Base-by-base conservation (phyloP, 1,139 yeast species). In the Geotrichum bryndzae region DNA sequence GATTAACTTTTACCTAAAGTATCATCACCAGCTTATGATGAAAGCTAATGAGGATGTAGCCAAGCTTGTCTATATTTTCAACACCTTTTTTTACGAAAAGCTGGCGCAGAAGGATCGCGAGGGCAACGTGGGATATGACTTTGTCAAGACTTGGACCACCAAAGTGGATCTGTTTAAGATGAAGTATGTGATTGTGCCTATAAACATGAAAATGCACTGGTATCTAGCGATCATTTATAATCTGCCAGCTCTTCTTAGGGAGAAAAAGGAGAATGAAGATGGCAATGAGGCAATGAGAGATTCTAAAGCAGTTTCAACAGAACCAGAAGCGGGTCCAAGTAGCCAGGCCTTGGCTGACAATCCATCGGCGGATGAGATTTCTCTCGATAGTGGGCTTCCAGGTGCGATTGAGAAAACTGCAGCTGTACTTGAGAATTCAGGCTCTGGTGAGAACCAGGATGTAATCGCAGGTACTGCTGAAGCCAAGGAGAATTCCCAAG, bases 181-280 rank as follows among this genome's bases (percentile, higher is more conserved):
- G 69, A 82, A 84, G 57, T 84, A 81, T 68, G 78, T 91, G 1
- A 80, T 92, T 4, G 79, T 94, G 22, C 99, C 99, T 0, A 85
- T 95, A 11, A 90, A 90, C 73, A 90, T 86, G 66, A 80, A 82
- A 51, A 51, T 69, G 58, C 99, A 94, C 75, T 94, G 99, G 99
- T 90, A 86, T 70, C 85, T 92, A 57, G 87, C 90, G 10, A 65
- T 70, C 45, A 64, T 72, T n/a, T 68, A 69, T 61, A 68, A 70
- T 50, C 64, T 69, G n/a, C 72, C 71, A 4, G 64, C 66, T 7
- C 58, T 70, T 25, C 52, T 68, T 18, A 56, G 63, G 29, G 58
- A 58, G 55, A 60, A 58, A 18, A 54, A 52, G n/a, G 25, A 58
- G 27, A 29, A 29, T 29, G 25, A 45, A 33, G 53, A 54, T n/a